Evolutionary conservation across 352 stramenopile genomes (phyloP).

Genomic region (Phytophthora parvispora): DNA sequence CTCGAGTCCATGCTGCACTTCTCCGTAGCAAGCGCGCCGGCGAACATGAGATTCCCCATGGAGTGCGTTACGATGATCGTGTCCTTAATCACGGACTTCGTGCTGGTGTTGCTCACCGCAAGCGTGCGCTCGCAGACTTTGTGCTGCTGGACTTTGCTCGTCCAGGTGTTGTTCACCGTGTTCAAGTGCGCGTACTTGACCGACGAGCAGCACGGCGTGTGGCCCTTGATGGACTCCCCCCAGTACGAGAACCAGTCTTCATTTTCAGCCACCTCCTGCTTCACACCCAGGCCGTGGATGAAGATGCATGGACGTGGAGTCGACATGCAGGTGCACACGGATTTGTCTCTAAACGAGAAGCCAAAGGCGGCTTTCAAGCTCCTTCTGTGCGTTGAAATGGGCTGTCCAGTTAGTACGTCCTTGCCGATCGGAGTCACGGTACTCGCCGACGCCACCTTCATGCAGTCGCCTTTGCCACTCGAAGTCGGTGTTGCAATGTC

Average conservation of each 20-base stretch:
- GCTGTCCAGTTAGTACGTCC: neutral
- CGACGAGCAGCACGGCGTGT: constrained; percentile 51
- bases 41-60: constrained; percentile 60
- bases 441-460: neutral
- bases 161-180: constrained; percentile 49
- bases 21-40: constrained; percentile 38
- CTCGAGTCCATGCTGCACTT: constrained; percentile 32
- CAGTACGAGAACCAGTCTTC: constrained; percentile 35
- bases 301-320: constrained; percentile 21
- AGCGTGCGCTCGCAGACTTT: constrained; percentile 33
- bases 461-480: neutral
- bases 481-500: neutral
- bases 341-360: neutral
- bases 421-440: neutral
- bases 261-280: constrained; percentile 16
- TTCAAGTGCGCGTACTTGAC: constrained; percentile 48
- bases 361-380: neutral
- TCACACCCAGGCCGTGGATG: constrained; percentile 48
- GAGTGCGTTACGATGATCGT: constrained; percentile 69
- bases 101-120: constrained; percentile 4
- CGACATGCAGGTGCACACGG: neutral
- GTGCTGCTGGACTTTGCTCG: constrained; percentile 29
- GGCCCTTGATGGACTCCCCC: constrained; percentile 32
- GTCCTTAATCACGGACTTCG: constrained; percentile 16
- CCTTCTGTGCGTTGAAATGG: neutral